Conservation (phyloP, 306 rosid species). For the Vigna trinervia region DNA sequence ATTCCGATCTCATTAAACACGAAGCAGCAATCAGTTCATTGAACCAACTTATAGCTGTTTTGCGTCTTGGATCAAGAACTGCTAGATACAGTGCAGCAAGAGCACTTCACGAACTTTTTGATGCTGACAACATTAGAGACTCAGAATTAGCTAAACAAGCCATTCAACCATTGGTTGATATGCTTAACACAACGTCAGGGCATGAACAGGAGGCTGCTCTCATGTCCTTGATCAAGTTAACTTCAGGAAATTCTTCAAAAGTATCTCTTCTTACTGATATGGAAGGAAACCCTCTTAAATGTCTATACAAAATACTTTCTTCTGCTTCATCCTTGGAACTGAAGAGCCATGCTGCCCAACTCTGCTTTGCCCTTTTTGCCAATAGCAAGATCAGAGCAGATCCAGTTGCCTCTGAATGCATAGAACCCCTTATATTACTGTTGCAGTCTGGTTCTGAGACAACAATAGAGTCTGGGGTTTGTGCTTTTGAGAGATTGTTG, state of each 20-base stretch:
- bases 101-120: constrained; percentile 84
- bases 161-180: constrained; percentile 88
- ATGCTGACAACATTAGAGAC: constrained; percentile 70
- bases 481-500: constrained; percentile 89
- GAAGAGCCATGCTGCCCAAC: constrained; percentile 83
- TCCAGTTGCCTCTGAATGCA: constrained; percentile 75
- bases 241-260: constrained; percentile 74
- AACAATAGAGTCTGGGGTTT: constrained; percentile 85
- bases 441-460: constrained; percentile 70
- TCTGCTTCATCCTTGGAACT: constrained; percentile 77
- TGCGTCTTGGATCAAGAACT: constrained; percentile 96
- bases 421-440: constrained; percentile 77
- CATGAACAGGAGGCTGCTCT: constrained; percentile 93
- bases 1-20: constrained; percentile 78
- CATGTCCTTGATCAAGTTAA: constrained; percentile 74
- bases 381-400: constrained; percentile 71
- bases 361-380: constrained; percentile 74
- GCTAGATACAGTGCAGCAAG: constrained; percentile 94
- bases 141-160: constrained; percentile 86
- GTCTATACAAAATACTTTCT: constrained; percentile 76
- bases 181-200: constrained; percentile 84
- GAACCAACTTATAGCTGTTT: constrained; percentile 91
- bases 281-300: constrained; percentile 82
- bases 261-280: constrained; percentile 69
- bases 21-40: constrained; percentile 86